A percentile compares a stretch with the other conserved stretches of the same genome.
phyloP scores from a whole-genome alignment of 2,329 filamentous ascomycete species.

The Fusarium keratoplasticum region DNA sequence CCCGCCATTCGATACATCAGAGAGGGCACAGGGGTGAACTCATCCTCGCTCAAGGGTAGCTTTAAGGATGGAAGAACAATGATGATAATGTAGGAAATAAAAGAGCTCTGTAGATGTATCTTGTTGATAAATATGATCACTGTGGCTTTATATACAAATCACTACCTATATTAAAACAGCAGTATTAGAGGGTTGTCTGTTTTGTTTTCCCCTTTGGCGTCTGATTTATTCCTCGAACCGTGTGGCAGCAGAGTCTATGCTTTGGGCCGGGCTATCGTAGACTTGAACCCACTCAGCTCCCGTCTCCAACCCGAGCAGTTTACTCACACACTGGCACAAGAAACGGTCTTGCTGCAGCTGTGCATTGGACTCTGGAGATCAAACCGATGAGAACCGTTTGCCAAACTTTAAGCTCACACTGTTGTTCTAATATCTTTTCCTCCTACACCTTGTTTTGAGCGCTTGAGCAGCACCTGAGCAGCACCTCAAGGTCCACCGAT shows the following conservation, averaged over 20 bases:
- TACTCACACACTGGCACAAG: neutral
- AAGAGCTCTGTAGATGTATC: neutral
- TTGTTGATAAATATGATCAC: neutral
- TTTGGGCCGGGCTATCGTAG: neutral
- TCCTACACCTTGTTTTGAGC: neutral
- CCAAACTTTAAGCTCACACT: neutral
- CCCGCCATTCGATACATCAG: neutral
- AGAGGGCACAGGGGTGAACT: neutral
- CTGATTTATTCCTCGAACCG: neutral
- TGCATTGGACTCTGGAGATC: conserved; percentile 10
- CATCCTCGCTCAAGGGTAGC: neutral
- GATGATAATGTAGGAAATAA: neutral
- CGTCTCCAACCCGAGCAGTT: neutral
- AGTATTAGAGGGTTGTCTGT: neutral
- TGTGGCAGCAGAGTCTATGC: neutral
- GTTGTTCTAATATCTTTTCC: neutral
- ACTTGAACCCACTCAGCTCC: neutral
- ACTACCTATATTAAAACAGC: neutral
- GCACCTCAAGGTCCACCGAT: conserved; percentile 24
- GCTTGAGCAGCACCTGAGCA: neutral
- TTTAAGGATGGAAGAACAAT: neutral
- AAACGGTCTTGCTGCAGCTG: conserved; percentile 16
- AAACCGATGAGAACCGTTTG: neutral
- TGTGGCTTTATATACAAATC: neutral
- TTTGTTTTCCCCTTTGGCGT: neutral